Evolutionary conservation across 2,329 filamentous ascomycete species (phyloP), one percentile per base, ranked within the genome.

Genomic region (Incumbomyces lentus): DNA sequence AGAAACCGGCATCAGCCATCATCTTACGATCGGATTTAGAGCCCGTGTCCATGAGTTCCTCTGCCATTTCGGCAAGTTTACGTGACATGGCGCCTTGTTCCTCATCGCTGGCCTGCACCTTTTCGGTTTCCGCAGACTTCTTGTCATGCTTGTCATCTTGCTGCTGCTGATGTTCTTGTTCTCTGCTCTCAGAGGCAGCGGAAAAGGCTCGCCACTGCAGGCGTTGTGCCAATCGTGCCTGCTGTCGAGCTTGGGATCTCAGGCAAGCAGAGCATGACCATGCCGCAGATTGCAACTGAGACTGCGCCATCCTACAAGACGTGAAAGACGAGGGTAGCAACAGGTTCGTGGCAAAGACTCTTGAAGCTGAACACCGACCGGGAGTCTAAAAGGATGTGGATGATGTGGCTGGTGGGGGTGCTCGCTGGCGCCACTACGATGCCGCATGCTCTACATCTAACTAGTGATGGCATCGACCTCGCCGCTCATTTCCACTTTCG

Each of bases 1-100:
- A 78, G 62, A 82, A 82, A 40, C 76, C 76, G 22, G 74, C 76
- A 52, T 80, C 74, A 55, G 74, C 66, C n/a, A 82, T 68, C 40
- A 74, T 74, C 55, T 72, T 78, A 39, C 64, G 67, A 29, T 76
- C 73, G 46, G 72, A 70, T 48, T 71, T 69, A 22, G 75, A 73
- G 29, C 75, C 75, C 43, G 69, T 68, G 38, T 75, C 67, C 22
- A 82, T 62, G 13, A 69, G 68, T 51, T 80, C 72, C 52, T 81
- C 76, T 36, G 73, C 78, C 75, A 82, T 75, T 49, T 75, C 69
- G 3, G 71, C 69, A 48, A 82, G 61, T 14, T 76, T 68, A 14
- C 74, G 66, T 2, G 74, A 73, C 71, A 82, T 74, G 16, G 78
- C 76, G 5, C 77, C 75, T 48, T 72, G 62, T 45, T 69, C 62